These are phyloP conservation scores for Phaffia australis DNA, from an alignment of 768 basidiomycete species.

Conservation along the genomic window DNA sequence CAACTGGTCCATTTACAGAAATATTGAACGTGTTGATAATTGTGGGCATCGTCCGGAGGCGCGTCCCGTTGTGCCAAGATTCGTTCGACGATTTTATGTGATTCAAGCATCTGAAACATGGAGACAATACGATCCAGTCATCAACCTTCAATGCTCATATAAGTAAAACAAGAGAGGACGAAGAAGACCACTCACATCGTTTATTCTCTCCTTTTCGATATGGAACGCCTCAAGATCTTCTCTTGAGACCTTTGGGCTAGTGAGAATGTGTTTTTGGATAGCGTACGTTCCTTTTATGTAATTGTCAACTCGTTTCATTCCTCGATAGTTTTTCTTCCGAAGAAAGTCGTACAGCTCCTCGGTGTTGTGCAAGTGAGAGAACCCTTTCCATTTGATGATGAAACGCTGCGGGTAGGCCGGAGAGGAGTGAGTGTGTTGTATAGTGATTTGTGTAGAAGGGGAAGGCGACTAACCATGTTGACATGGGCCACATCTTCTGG, in stretches of 20 bases:
- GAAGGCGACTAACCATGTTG: constrained; percentile 52
- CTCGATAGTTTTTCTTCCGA: constrained; percentile 66
- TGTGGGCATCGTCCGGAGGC: constrained; percentile 28
- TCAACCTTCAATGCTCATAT: too few species aligned
- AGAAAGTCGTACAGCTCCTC: constrained; percentile 95
- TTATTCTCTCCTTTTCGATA: constrained; percentile 79
- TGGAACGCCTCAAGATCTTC: constrained; percentile 85
- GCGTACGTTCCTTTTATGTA: constrained; percentile 68
- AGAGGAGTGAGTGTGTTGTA: neutral
- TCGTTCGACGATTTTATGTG: constrained; percentile 81
- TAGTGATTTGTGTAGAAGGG: neutral
- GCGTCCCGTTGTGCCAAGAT: constrained; percentile 65
- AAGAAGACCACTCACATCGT: constrained; percentile 51
- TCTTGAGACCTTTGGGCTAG: constrained; percentile 55
- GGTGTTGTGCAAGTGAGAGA: constrained; percentile 98
- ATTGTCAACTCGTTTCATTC: constrained; percentile 94
- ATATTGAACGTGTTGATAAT: constrained; percentile 43
- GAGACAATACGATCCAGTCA: too few species aligned
- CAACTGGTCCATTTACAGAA: constrained; percentile 88
- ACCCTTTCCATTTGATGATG: constrained; percentile 99
- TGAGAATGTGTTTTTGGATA: constrained; percentile 55
- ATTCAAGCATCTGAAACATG: constrained; percentile 50
- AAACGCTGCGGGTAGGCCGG: constrained; percentile 55
- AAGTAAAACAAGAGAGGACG: neutral
- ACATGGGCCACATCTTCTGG: constrained; percentile 71